Evolutionary conservation across 306 rosid genomes (phyloP).

Genomic region (Lathyrus oleraceus): DNA sequence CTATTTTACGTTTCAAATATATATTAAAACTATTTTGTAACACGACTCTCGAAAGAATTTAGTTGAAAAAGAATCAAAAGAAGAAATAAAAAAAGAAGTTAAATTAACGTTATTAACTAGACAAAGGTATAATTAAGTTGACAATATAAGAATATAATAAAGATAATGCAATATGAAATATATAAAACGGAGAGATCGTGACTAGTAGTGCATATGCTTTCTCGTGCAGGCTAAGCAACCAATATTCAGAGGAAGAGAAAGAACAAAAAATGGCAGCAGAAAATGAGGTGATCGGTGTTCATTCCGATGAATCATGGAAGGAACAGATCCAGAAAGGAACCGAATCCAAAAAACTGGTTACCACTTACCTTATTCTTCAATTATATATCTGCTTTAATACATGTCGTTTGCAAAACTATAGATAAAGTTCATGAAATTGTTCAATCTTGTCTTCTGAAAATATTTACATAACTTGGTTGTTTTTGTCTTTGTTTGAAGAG

Average conservation of each 20-base stretch:
- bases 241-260: constrained; percentile 6
- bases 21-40: too few relatives aligned
- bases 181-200: not conserved
- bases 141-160: not conserved
- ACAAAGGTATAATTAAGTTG: not conserved
- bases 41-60: too few relatives aligned
- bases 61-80: too few relatives aligned
- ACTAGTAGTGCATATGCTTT: not conserved
- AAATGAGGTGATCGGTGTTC: constrained; percentile 56
- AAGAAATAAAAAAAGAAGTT: too few relatives aligned
- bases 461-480: not conserved
- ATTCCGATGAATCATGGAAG: constrained; percentile 49
- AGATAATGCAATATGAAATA: not conserved
- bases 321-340: constrained; percentile 49
- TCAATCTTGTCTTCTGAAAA: not conserved
- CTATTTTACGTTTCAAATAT: too few relatives aligned
- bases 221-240: constrained; percentile 16
- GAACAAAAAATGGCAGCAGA: constrained; percentile 31
- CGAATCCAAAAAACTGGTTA: constrained; percentile 58
- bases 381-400: not conserved
- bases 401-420: not conserved
- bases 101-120: not conserved
- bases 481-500: not conserved
- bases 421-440: not conserved
- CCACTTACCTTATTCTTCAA: not conserved